A percentile compares a stretch with the other conserved stretches of the same genome.
Conservation (phyloP, 768 basidiomycete species). For the Termitomyces sp. region DNA sequence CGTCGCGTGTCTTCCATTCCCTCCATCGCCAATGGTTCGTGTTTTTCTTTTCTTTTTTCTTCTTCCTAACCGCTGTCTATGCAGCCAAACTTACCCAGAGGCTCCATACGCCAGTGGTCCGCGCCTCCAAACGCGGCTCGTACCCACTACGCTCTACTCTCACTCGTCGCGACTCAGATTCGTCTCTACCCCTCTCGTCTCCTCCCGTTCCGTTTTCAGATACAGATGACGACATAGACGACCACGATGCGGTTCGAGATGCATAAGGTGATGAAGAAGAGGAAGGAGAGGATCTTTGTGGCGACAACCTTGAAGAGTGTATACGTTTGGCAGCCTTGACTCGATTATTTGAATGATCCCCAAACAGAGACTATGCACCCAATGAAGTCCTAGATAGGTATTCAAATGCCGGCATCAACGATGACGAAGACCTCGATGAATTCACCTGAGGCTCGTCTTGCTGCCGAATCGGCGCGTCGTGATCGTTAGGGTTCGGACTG, state of each 20-base stretch:
- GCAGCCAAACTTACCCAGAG: slow-evolving; percentile 30
- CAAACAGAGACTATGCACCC: slow-evolving; percentile 72
- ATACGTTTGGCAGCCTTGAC: slow-evolving; percentile 2
- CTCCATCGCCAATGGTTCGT: slow-evolving; percentile 27
- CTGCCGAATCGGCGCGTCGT: slow-evolving; percentile 86
- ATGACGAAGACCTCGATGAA: slow-evolving; percentile 65
- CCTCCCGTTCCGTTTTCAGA: slow-evolving; percentile 83
- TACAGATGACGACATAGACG: slow-evolving; percentile 75
- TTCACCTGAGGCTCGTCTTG: slow-evolving; percentile 69
- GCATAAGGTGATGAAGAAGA: slow-evolving; percentile 69
- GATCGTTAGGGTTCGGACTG: slow-evolving; percentile 70
- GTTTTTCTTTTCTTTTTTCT: slow-evolving; percentile 1
- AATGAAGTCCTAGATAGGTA: slow-evolving; percentile 84
- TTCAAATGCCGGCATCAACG: slow-evolving; percentile 83
- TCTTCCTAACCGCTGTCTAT: not conserved
- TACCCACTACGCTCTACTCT: slow-evolving; percentile 39
- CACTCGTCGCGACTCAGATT: slow-evolving; percentile 56
- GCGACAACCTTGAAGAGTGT: slow-evolving; percentile 61
- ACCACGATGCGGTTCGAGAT: slow-evolving; percentile 60
- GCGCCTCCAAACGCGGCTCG: slow-evolving; percentile 46
- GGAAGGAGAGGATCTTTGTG: slow-evolving; percentile 94
- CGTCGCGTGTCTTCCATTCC: slow-evolving; percentile 33
- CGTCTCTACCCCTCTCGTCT: slow-evolving; percentile 83
- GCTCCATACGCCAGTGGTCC: slow-evolving; percentile 60
- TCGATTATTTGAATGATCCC: slow-evolving; percentile 5